Evolutionary conservation across 2,329 filamentous ascomycete genomes (phyloP).

Genomic region (Domatiomyces globalis): DNA sequence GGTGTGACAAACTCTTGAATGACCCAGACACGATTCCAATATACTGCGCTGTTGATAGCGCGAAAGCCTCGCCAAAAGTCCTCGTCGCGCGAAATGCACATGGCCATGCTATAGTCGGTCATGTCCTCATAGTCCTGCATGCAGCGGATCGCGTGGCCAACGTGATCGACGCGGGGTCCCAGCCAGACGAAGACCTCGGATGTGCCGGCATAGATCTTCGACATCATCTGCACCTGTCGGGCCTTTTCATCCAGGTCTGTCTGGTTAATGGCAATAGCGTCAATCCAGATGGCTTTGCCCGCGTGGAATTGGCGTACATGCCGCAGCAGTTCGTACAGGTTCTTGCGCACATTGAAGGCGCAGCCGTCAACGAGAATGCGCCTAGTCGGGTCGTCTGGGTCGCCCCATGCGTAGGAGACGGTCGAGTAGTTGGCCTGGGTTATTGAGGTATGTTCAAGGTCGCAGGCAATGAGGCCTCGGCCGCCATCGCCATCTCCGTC

Average conservation of each 20-base stretch:
- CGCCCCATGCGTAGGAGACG: constrained; percentile 7
- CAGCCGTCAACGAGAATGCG: constrained; percentile 3
- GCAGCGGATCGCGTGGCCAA: background rate
- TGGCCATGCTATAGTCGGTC: background rate
- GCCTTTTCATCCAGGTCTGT: constrained; percentile 6
- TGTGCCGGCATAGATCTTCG: constrained; percentile 7
- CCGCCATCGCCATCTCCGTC: too few species aligned
- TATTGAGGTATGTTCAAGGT: background rate
- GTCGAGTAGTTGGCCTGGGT: constrained; percentile 2
- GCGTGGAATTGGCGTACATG: background rate
- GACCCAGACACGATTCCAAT: constrained; percentile 1
- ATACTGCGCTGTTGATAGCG: background rate
- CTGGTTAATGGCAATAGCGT: constrained; percentile 8
- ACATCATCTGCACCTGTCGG: constrained; percentile 8
- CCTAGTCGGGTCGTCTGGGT: background rate
- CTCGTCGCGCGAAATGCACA: background rate
- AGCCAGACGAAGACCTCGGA: constrained; percentile 13
- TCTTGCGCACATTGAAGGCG: constrained; percentile 1
- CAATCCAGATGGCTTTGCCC: background rate
- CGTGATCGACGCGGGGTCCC: constrained; percentile 1
- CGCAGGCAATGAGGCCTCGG: background rate
- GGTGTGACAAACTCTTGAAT: background rate
- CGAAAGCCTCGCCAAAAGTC: background rate
- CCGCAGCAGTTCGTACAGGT: constrained; percentile 3
- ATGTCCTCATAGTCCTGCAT: background rate